A percentile compares a stretch with the other conserved stretches of the same genome.
phyloP scores from a whole-genome alignment of 768 basidiomycete species.

The Auricularia auricula-judae region DNA sequence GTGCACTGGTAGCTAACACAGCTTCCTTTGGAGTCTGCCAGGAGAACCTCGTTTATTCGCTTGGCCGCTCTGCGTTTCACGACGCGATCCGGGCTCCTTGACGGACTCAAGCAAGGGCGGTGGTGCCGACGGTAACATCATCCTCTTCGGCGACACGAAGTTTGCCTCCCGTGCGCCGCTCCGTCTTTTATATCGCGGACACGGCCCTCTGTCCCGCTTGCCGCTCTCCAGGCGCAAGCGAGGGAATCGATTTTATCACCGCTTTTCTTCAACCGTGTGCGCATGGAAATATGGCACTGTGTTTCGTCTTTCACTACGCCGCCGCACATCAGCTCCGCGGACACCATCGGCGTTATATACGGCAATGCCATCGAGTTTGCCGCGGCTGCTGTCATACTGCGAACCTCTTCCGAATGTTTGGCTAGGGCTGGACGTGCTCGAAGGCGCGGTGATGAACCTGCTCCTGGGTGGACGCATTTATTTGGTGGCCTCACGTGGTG shows the following conservation, averaged over 20 bases:
- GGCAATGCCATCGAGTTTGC: conserved; percentile 19
- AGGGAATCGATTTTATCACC: neutral
- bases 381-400: conserved; percentile 8
- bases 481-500: too few species aligned
- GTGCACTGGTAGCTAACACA: too few species aligned
- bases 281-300: neutral
- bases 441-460: conserved; percentile 14
- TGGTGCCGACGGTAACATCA: conserved; percentile 5
- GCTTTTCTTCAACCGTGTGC: neutral
- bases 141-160: conserved; percentile 6
- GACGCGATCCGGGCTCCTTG: neutral
- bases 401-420: too few species aligned
- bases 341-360: neutral
- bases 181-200: too few species aligned
- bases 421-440: neutral
- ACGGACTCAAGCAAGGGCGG: neutral
- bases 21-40: too few species aligned
- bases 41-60: too few species aligned
- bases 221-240: neutral
- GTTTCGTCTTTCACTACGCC: neutral
- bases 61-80: neutral
- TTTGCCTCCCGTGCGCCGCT: neutral
- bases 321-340: neutral
- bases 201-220: too few species aligned
- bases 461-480: neutral